Evolutionary conservation across 148 eudicot species (phyloP), one percentile per base, ranked within the genome.

Genomic region (Silene conica): DNA sequence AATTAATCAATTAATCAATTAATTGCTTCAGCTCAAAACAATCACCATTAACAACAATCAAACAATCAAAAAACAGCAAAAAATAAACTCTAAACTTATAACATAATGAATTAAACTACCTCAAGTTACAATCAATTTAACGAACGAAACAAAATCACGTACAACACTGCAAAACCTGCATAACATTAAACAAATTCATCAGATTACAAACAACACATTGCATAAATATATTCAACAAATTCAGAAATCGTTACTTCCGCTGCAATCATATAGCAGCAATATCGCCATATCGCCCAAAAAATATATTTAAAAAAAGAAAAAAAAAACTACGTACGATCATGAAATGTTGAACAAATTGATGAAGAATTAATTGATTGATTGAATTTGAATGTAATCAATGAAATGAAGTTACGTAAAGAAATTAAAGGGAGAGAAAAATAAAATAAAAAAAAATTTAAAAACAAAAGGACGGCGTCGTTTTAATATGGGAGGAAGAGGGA

Each of bases 251-350:
- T 38, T 38, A 38, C 43, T 38, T 38, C 8, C 9, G 43, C 43
- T 1, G 43, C 43, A 38, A 38, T 6, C 6, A 1, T 38, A 38
- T 38, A 38, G 43, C 43, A 38, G 8, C 43, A 38, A 38, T 38
- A 38, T 38, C 43, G 43, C 43, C 43, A 9, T 38, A 38, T 38
- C 43, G 43, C 43, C 28, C 28, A 26, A 26, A 26, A 26, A 26
- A 26, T 26, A 26, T 26, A 26, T 26, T 26, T 26, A 38, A 38
- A 38, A 38, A 38, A 38, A 38, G 7, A 38, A 38, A 38, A 38
- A 50, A 28, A 23, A 21, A 69, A 52, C 48, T 59, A 64, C 76
- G 72, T 28, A 71, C 82, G 75, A 45, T 75, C 1, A 48, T 50
- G 55, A 14, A 50, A 50, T 7, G 55, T 50, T 50, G 16, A 12